These are phyloP conservation scores for Euphorbia schlechtendalii DNA, from an alignment of 441 rosid genomes.

Conservation along the genomic window DNA sequence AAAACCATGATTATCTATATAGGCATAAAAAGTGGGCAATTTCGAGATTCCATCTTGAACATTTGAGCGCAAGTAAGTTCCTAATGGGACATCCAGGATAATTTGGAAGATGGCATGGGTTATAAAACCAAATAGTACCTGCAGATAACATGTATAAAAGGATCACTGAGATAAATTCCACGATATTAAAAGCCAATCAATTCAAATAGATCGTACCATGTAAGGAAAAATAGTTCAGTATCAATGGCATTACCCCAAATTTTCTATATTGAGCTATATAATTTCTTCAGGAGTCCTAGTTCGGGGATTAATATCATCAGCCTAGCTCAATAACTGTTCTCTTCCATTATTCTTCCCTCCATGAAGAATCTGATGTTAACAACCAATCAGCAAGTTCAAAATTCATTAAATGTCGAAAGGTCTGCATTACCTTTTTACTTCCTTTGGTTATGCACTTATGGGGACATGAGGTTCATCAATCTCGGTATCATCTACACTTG, in stretches of 20 bases:
- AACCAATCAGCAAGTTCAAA: constrained; percentile 7
- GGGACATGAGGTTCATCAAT: constrained; percentile 40
- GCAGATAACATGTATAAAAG: constrained; percentile 22
- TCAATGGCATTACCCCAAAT: constrained; percentile 34
- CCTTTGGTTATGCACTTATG: constrained; percentile 29
- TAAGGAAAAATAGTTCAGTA: constrained; percentile 8
- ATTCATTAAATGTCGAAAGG: constrained; percentile 3
- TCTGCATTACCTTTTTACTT: constrained; percentile 31
- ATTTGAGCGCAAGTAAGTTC: constrained; percentile 72
- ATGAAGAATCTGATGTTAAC: constrained; percentile 6
- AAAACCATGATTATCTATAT: constrained; percentile 84
- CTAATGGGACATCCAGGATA: constrained; percentile 98
- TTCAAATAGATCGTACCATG: constrained; percentile 1
- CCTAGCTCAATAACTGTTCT: constrained; percentile 44
- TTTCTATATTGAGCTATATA: constrained; percentile 49
- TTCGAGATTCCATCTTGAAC: constrained; percentile 66
- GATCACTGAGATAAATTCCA: constrained; percentile 30
- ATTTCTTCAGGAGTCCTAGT: constrained; percentile 56
- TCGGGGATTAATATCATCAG: constrained; percentile 42
- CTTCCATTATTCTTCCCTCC: constrained; percentile 44
- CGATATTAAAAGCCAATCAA: constrained; percentile 2
- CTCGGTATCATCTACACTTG: constrained; percentile 49
- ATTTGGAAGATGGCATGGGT: constrained; percentile 83
- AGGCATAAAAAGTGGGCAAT: constrained; percentile 64
- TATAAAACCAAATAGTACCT: constrained; percentile 85